Evolutionary conservation across 495 filamentous ascomycete species (phyloP).

Genomic region (Cladorrhinum samala): DNA sequence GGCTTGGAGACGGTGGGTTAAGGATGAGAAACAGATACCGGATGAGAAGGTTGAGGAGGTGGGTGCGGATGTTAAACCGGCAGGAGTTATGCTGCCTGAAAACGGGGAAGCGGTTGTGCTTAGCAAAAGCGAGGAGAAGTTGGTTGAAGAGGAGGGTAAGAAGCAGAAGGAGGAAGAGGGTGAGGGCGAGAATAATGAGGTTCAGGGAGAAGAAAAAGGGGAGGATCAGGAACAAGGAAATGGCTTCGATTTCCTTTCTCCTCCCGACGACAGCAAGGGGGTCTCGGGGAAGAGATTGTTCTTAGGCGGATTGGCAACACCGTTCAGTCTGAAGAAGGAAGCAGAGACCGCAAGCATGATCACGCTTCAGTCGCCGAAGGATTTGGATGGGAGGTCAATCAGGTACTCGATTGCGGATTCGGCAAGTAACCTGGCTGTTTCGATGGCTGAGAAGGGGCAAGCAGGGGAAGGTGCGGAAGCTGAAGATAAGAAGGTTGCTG

Average conservation of each 20-base stretch:
- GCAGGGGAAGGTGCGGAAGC: too few species aligned
- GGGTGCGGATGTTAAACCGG: background rate
- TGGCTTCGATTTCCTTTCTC: slow-evolving; percentile 11
- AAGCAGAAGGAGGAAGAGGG: slow-evolving; percentile 6
- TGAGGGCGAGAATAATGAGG: background rate
- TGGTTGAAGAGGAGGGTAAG: slow-evolving; percentile 8
- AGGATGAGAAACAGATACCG: slow-evolving; percentile 36
- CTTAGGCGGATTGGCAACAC: slow-evolving; percentile 44
- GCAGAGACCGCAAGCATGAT: slow-evolving; percentile 50
- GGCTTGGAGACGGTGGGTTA: slow-evolving; percentile 35
- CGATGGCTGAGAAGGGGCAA: too few species aligned
- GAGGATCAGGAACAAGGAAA: too few species aligned
- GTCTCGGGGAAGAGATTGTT: slow-evolving; percentile 42
- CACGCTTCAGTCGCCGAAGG: slow-evolving; percentile 36
- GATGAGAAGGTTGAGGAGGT: background rate
- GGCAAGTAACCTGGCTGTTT: background rate
- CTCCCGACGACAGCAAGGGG: slow-evolving; percentile 20
- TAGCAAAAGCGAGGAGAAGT: too few species aligned
- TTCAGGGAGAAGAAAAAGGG: too few species aligned
- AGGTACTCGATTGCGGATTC: slow-evolving; percentile 4
- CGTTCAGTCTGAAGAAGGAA: slow-evolving; percentile 44
- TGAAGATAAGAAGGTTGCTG: background rate
- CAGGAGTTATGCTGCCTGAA: background rate
- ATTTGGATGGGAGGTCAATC: slow-evolving; percentile 10
- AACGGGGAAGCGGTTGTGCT: background rate